Base-by-base conservation (phyloP, 1,284 basidiomycete genomes). In the Ganoderma boninense region DNA sequence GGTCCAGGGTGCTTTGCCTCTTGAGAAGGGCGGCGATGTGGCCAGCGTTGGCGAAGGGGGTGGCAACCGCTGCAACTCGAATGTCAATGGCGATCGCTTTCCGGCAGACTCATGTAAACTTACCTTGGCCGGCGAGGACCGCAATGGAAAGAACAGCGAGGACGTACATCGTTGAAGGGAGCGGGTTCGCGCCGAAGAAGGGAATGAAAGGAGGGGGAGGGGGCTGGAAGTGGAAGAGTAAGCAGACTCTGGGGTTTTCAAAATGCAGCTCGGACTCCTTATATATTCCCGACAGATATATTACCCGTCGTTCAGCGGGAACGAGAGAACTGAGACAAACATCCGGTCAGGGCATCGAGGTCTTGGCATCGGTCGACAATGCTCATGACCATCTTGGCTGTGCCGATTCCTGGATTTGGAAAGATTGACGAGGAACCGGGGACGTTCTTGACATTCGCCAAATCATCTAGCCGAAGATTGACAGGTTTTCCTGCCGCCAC, bases 51-150 rank as follows among this genome's bases (percentile, higher is more conserved):
- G 16, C 56, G 62, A 70, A 44, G 13, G 67, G 64, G n/a, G 69
- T 63, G 38, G 70, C 69, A 35, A 69, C 65, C 56, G 69, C 70
- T 71, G 35, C 4, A 32, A 52, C 0, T 18, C 18, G 29, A 6
- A 8, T 23, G 18, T 68, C 11, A 46, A 14, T 20, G 40, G 13
- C 14, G 13, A 18, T 38, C 20, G 13, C 13, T 23, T 8, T 16
- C 26, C 8, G 13, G 3, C 1, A 10, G 44, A 26, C 11, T 38
- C 10, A 11, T 18, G 14, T 20, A 14, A 13, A 63, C 71, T n/a
- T 26, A 73, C 74, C 67, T 54, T 75, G 72, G 43, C 74, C 68
- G 52, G 72, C 72, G 61, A 75, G 44, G 32, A 73, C 56, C 43
- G 69, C 69, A 32, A 70, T 63, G 32, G 72, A 71, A 54, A 73